Conservation (phyloP, 2,329 filamentous ascomycete species). For the Aspergillus piperis region DNA sequence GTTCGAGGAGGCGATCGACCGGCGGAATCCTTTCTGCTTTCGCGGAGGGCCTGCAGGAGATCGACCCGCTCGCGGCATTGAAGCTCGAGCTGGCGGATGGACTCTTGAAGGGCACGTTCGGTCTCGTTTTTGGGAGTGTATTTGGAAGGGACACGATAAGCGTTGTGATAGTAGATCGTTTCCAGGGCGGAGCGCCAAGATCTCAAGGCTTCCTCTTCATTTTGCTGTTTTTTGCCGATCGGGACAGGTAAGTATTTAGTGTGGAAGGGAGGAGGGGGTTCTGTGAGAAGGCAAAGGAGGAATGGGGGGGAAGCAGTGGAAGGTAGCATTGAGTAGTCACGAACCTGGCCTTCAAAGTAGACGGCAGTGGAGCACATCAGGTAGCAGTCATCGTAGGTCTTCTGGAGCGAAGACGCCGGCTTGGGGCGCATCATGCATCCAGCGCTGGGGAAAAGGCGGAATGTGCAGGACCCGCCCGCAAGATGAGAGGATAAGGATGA, state of each 20-base stretch:
- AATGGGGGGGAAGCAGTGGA: not conserved
- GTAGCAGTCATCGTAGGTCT: constrained; percentile 97
- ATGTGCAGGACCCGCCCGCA: constrained; percentile 27
- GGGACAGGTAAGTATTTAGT: not conserved
- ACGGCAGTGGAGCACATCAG: constrained; percentile 92
- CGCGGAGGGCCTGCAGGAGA: constrained; percentile 75
- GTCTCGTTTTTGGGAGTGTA: constrained; percentile 76
- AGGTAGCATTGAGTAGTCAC: constrained; percentile 17
- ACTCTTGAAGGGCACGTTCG: constrained; percentile 78
- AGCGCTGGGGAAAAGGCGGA: constrained; percentile 12
- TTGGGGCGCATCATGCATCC: constrained; percentile 56
- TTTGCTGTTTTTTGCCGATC: constrained; percentile 60
- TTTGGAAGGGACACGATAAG: constrained; percentile 69
- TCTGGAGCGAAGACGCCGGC: constrained; percentile 76
- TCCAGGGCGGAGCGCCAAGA: constrained; percentile 89
- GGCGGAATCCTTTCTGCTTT: constrained; percentile 57
- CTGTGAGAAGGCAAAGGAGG: not conserved
- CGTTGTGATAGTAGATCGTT: constrained; percentile 83
- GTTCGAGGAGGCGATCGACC: constrained; percentile 30
- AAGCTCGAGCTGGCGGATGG: constrained; percentile 76
- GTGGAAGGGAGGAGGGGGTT: not conserved
- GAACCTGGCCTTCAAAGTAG: constrained; percentile 90
- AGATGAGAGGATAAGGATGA: constrained; percentile 10
- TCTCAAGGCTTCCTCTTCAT: constrained; percentile 84
- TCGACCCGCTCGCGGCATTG: constrained; percentile 95